Evolutionary conservation across 2,329 filamentous ascomycete species (phyloP).

Genomic region (Parastagonospora avenae): DNA sequence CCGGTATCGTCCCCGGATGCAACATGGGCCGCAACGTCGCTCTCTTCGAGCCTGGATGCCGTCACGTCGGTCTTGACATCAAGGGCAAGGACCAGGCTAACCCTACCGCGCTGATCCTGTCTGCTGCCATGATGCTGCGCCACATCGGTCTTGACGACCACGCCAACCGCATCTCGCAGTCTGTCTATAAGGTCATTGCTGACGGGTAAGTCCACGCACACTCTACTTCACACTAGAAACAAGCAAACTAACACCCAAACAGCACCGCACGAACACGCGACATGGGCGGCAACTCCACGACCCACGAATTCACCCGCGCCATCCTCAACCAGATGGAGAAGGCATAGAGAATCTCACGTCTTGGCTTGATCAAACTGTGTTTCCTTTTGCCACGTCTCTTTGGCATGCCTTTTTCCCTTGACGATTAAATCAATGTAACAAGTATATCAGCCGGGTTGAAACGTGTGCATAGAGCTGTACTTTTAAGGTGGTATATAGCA

Average conservation of each 20-base stretch:
- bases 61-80: slow-evolving; percentile 98
- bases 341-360: slow-evolving; percentile 24
- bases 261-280: slow-evolving; percentile 89
- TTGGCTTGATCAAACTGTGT: slow-evolving; percentile 9
- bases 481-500: slow-evolving; percentile 49
- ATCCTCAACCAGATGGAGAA: slow-evolving; percentile 94
- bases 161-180: slow-evolving; percentile 96
- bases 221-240: neutral
- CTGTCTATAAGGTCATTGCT: slow-evolving; percentile 79
- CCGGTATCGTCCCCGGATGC: slow-evolving; percentile 95
- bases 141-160: slow-evolving; percentile 98
- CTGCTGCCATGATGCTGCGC: slow-evolving; percentile 94
- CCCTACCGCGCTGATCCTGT: slow-evolving; percentile 93
- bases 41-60: slow-evolving; percentile 98
- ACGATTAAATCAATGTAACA: slow-evolving; percentile 30
- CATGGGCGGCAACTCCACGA: slow-evolving; percentile 90
- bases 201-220: slow-evolving; percentile 70
- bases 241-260: slow-evolving; percentile 40
- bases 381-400: slow-evolving; percentile 14
- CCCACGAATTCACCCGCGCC: slow-evolving; percentile 92
- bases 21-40: slow-evolving; percentile 99
- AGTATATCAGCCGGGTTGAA: slow-evolving; percentile 27
- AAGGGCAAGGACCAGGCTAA: slow-evolving; percentile 99
- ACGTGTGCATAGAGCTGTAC: slow-evolving; percentile 47
- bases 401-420: neutral